These are phyloP conservation scores for Chlamydomonas applanata DNA, from an alignment of 139 green algal genomes.

Conservation along the genomic window DNA sequence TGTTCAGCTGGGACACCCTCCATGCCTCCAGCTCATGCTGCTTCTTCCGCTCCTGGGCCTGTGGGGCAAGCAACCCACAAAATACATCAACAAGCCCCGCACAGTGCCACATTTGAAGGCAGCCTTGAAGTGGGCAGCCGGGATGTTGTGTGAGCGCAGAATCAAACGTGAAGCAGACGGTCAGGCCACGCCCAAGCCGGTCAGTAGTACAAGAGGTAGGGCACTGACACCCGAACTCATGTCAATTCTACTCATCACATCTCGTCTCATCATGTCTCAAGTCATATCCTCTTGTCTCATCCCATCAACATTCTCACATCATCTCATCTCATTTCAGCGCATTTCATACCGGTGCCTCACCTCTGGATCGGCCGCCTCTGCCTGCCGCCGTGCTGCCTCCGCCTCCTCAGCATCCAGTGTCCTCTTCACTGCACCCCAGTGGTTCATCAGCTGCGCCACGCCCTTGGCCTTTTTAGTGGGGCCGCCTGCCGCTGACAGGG, in stretches of 20 bases:
- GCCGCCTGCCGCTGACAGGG: not conserved
- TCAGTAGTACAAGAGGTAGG: no score
- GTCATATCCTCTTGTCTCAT: no score
- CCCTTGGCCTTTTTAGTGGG: not conserved
- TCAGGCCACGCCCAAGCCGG: no score
- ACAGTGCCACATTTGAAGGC: no score
- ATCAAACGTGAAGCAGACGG: no score
- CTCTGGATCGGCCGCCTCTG: slow-evolving; percentile 17
- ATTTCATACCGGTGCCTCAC: not conserved
- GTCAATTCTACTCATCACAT: no score
- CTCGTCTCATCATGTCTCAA: no score
- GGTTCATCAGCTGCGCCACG: slow-evolving; percentile 49
- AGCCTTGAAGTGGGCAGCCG: no score
- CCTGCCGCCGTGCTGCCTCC: slow-evolving; percentile 14
- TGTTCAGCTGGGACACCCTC: slow-evolving; percentile 57
- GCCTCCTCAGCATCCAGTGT: slow-evolving; percentile 47
- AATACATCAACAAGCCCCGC: no score
- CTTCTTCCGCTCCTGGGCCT: slow-evolving; percentile 40
- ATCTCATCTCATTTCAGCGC: not conserved
- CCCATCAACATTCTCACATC: not conserved
- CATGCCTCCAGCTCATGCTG: slow-evolving; percentile 59
- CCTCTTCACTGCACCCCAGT: slow-evolving; percentile 57
- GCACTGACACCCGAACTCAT: no score
- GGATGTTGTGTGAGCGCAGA: no score
- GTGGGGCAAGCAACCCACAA: not conserved